phyloP scores from a whole-genome alignment of 2,329 filamentous ascomycete species.

The Aspergillus ochraceus region DNA sequence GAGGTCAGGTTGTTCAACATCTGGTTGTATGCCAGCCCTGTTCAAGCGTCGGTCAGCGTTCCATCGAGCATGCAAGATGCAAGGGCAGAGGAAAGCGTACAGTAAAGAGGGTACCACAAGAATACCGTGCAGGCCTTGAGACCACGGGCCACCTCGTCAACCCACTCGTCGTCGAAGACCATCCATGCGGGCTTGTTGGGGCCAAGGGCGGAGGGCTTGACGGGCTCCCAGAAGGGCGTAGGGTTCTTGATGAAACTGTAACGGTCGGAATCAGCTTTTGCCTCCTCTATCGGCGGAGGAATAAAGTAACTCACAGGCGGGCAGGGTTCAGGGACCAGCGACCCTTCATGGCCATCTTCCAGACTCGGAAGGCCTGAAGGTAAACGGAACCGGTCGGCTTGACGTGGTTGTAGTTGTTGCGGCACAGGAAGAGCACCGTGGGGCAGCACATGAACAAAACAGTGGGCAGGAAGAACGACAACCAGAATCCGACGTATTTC shows the following conservation, averaged over 20 bases:
- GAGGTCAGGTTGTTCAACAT: conserved; percentile 57
- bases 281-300: too few relatives aligned
- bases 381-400: conserved; percentile 73
- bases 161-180: conserved; percentile 81
- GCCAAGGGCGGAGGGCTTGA: conserved; percentile 35
- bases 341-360: conserved; percentile 62
- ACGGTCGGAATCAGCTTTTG: not conserved
- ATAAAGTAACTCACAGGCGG: conserved; percentile 47
- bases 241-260: conserved; percentile 17
- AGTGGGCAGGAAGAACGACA: conserved; percentile 68
- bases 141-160: conserved; percentile 73
- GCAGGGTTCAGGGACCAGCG: conserved; percentile 63
- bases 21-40: conserved; percentile 53
- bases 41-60: not conserved
- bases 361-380: conserved; percentile 64
- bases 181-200: conserved; percentile 49
- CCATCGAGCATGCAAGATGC: not conserved
- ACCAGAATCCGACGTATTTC: conserved; percentile 75
- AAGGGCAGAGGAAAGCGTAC: conserved; percentile 22
- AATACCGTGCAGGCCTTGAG: conserved; percentile 70
- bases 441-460: conserved; percentile 64
- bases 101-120: conserved; percentile 56
- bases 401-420: conserved; percentile 62
- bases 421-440: conserved; percentile 58
- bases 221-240: conserved; percentile 25